Base-by-base conservation (phyloP, 257 asterid species). In the Solanum rostratum region DNA sequence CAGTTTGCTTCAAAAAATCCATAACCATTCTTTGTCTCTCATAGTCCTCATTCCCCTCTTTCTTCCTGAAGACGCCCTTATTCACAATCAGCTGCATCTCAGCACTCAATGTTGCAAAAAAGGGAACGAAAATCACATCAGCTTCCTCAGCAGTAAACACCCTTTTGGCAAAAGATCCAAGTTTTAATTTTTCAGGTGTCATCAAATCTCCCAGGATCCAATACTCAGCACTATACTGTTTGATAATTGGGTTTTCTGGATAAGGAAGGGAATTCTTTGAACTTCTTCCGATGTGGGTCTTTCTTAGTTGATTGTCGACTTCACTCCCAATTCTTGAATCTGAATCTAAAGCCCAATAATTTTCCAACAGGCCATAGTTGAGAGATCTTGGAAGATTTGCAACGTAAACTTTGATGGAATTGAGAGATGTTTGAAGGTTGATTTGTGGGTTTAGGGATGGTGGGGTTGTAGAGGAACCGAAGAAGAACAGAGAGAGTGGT, bases 211-310 rank as follows among this genome's bases (percentile, higher is more conserved):
- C 99, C 95, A 92, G 83, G 87, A 96, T 93, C 99, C 99, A 96
- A 83, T 94, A 96, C 90, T 96, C 99, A 2, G 98, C 98, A 85
- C 97, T 96, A 88, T 96, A 96, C 93, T 96, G 98, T 84, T 94
- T 93, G 74, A 95, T 93, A 37, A 96, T 87, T 83, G 98, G 97
- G 74, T 90, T 94, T 87, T 93, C 95, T 14, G 99, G 98, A 86
- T 92, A 96, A 0, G 95, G 97, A 79, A 90, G 95, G 55, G 83
- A 76, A 3, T 87, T 84, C 16, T 55, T 76, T 41, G 89, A 59
- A 49, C 74, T 83, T 83, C 87, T 88, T 80, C 66, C 86, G 50
- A 85, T 82, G 85, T 91, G 90, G 87, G 87, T 90, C 85, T 89
- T 89, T 20, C 98, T 88, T 6, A 92, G 91, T 83, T 92, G 93